These are phyloP conservation scores for Chamaecrista fasciculata DNA, from an alignment of 306 rosid genomes.

Conservation along the genomic window DNA sequence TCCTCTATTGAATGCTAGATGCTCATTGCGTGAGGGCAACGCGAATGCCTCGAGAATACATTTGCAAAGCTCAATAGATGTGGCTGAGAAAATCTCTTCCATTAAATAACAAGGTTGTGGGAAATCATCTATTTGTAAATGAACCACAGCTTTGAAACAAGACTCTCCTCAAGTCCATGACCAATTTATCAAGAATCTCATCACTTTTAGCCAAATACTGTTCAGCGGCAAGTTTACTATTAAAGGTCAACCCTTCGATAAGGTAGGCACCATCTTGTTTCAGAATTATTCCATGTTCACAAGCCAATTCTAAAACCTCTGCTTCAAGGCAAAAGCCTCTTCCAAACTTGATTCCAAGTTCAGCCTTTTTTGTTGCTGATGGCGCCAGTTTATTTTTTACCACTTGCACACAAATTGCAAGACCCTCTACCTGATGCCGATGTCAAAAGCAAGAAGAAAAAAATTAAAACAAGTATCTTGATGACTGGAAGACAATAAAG, in stretches of 20 bases:
- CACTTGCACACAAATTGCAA: constrained; percentile 53
- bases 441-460: not conserved
- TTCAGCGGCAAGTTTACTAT: constrained; percentile 51
- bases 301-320: constrained; percentile 74
- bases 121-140: constrained; percentile 12
- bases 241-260: constrained; percentile 47
- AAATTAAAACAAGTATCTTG: constrained; percentile 6
- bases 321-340: constrained; percentile 63
- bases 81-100: constrained; percentile 12
- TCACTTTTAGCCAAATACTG: constrained; percentile 44
- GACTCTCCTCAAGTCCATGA: constrained; percentile 46
- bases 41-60: constrained; percentile 6
- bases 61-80: constrained; percentile 14
- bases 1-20: constrained; percentile 3
- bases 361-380: constrained; percentile 56
- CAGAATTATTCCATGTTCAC: constrained; percentile 61
- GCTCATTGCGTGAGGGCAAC: constrained; percentile 5
- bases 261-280: constrained; percentile 53
- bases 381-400: constrained; percentile 83
- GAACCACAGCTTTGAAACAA: constrained; percentile 35
- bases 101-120: not conserved
- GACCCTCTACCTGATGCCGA: constrained; percentile 60
- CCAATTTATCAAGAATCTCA: constrained; percentile 45
- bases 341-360: constrained; percentile 70
- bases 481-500: not conserved